Conservation (phyloP, 2,329 filamentous ascomycete species). For the Colletotrichum somersetense region DNA sequence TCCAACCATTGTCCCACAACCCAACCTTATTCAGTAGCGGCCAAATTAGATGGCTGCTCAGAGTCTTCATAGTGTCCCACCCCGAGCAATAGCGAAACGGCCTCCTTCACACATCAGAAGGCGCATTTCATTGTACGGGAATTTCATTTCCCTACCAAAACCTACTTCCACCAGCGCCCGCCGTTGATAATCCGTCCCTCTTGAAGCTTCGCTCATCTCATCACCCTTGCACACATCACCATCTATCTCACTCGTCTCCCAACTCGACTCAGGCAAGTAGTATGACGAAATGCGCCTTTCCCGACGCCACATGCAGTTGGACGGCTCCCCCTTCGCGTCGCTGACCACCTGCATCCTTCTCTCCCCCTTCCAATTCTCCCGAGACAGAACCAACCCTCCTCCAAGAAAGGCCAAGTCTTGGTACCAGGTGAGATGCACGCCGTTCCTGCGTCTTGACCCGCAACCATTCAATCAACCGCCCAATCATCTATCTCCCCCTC, state of each 20-base stretch:
- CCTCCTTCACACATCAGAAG: too few species aligned
- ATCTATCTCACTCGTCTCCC: too few species aligned
- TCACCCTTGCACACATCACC: background rate
- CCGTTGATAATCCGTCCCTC: background rate
- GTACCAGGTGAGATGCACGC: conserved; percentile 1
- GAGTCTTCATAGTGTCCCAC: too few species aligned
- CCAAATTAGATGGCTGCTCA: conserved; percentile 6
- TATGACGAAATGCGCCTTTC: background rate
- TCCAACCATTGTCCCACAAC: background rate
- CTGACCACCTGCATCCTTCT: conserved; percentile 1
- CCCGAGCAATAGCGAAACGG: too few species aligned
- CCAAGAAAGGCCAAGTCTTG: background rate
- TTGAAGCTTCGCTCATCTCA: background rate
- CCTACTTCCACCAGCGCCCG: too few species aligned
- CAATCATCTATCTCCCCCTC: background rate
- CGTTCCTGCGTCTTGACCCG: conserved; percentile 4
- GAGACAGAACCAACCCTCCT: background rate
- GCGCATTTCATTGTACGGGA: too few species aligned
- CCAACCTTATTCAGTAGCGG: background rate
- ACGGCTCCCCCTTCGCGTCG: background rate
- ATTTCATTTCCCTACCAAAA: too few species aligned
- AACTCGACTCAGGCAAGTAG: too few species aligned
- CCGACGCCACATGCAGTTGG: too few species aligned
- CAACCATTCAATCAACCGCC: background rate
- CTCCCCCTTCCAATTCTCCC: background rate